Base-by-base conservation (phyloP, 768 basidiomycete genomes). In the Mycena filopes region DNA sequence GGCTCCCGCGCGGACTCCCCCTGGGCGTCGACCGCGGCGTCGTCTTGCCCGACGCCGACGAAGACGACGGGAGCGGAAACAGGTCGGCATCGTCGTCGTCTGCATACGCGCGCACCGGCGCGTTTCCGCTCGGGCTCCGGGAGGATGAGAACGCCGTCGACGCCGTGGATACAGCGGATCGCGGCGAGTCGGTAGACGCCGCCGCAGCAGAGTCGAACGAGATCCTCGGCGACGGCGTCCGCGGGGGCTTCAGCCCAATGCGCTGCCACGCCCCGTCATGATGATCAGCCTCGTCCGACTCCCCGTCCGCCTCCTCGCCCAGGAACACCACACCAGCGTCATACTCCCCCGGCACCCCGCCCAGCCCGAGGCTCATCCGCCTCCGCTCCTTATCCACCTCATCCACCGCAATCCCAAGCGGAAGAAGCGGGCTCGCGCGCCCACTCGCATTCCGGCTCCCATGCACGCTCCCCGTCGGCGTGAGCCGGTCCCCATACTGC, bases 81-180 rank as follows among this genome's bases (percentile, higher is more conserved):
- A 69, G 41, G 11, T 69, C 63, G 45, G 68, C 60, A 28, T 69
- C 68, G 48, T 69, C 68, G 55, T 69, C 63, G 48, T 68, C 67
- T 8, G 46, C 60, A 47, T 63, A 65, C 33, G 31, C 68, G 20
- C 18, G 25, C 23, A 53, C 21, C 29, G 55, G 47, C n/a, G 20
- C 33, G 38, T 56, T 56, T 3, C n/a, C 23, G 18, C 60, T 50
- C 31, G 36, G 26, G 42, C 18, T 46, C 25, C 10, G 18, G 21
- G 43, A n/a, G 1, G 43, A 2, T 1, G 18, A 31, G 31, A 29
- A 33, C 18, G 48, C 20, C 48, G 29, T 3, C 20, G 48, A 50
- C 9, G 29, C 13, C 8, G 48, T 9, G 3, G 51, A 38, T 21
- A n/a, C 45, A 9, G 43, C 40, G 31, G 5, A n/a, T n/a, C n/a